These are phyloP conservation scores for Parmales sp. DNA, from an alignment of 108 stramenopile species.

Conservation along the genomic window DNA sequence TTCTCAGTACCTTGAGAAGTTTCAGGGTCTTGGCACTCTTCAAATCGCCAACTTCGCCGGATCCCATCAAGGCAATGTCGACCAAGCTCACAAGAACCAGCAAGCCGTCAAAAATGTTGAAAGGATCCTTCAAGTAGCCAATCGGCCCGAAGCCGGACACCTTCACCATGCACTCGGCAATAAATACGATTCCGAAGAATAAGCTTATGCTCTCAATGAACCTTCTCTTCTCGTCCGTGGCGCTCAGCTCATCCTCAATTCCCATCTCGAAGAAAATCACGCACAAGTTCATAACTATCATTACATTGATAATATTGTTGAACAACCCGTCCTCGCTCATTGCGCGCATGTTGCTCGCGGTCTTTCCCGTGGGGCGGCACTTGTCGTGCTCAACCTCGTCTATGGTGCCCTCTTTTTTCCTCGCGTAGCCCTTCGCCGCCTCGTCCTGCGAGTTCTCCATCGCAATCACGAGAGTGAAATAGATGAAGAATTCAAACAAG, in stretches of 20 bases:
- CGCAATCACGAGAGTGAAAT: neutral
- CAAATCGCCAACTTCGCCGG: neutral
- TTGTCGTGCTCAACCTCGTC: neutral
- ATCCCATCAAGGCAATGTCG: neutral
- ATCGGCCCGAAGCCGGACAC: neutral
- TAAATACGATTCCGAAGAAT: neutral
- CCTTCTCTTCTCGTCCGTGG: too few relatives aligned
- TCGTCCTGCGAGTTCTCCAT: neutral
- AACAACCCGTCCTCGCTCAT: neutral
- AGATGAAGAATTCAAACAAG: neutral
- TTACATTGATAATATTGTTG: neutral
- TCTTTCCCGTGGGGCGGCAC: neutral
- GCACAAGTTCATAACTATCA: neutral
- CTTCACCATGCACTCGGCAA: neutral
- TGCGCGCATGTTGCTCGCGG: neutral
- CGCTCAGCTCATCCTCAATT: neutral
- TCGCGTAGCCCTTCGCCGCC: neutral
- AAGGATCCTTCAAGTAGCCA: neutral
- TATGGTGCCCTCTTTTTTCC: neutral
- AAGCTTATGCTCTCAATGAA: neutral
- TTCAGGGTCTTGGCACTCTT: conserved; percentile 8
- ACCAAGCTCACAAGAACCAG: neutral
- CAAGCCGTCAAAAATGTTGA: neutral
- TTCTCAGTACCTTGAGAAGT: neutral
- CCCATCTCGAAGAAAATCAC: neutral